Percentiles rank a stretch among this genome's conserved stretches.
Conservation (phyloP, 2,329 filamentous ascomycete genomes). For the Decorospora gaudefroyi region DNA sequence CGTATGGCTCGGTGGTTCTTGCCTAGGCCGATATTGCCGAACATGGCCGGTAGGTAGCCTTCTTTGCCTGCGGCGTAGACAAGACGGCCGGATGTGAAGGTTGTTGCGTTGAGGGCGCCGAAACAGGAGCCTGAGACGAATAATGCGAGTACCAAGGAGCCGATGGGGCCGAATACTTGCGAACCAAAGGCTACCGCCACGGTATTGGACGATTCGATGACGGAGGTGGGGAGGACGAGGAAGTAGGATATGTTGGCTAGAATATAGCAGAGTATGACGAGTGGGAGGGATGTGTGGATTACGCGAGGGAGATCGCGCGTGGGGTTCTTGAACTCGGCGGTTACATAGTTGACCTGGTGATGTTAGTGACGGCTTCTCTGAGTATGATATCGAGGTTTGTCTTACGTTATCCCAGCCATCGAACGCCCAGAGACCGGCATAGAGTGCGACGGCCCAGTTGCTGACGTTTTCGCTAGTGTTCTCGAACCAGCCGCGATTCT, state of each 20-base stretch:
- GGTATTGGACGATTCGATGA: conserved; percentile 87
- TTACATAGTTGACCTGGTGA: conserved; percentile 88
- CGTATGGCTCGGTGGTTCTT: conserved; percentile 46
- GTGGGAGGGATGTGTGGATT: conserved; percentile 93
- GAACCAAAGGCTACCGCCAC: conserved; percentile 93
- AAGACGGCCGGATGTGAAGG: conserved; percentile 88
- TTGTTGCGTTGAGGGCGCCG: conserved; percentile 89
- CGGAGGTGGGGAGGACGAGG: conserved; percentile 79
- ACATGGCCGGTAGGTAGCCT: conserved; percentile 83
- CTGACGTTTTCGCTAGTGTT: conserved; percentile 79
- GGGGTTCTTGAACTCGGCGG: conserved; percentile 93
- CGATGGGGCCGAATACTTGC: conserved; percentile 84
- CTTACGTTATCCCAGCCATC: conserved; percentile 98
- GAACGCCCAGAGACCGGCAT: conserved; percentile 96
- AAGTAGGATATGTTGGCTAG: conserved; percentile 94
- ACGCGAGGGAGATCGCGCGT: conserved; percentile 87
- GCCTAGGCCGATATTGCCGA: conserved; percentile 78
- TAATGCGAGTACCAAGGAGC: conserved; percentile 81
- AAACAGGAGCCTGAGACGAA: conserved; percentile 92
- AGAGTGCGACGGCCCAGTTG: conserved; percentile 90
- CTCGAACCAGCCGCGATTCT: conserved; percentile 83
- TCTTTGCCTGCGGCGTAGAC: conserved; percentile 95
- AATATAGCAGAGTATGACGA: conserved; percentile 88
- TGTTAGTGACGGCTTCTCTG: conserved; percentile 23
- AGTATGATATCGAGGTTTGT: neutral